Evolutionary conservation across 257 asterid species (phyloP).

Genomic region (Solanum chmielewskii): DNA sequence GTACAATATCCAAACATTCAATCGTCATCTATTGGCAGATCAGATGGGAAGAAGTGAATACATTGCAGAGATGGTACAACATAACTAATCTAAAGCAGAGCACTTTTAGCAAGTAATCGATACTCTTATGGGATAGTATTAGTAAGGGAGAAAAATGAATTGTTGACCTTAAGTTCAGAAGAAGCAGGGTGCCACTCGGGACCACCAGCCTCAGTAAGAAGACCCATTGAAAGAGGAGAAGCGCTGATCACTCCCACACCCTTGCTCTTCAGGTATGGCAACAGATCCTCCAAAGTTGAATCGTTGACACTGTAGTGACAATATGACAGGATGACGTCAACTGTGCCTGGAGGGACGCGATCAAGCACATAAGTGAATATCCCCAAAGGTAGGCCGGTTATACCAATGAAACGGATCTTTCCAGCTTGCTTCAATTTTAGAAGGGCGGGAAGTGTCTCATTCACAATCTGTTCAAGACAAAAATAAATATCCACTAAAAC

Average conservation of each 20-base stretch:
- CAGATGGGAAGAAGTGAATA: neutral
- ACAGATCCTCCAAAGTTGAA: slow-evolving; percentile 51
- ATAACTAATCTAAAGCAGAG: neutral
- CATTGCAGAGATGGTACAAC: neutral
- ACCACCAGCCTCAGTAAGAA: slow-evolving; percentile 82
- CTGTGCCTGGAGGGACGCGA: slow-evolving; percentile 67
- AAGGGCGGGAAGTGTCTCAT: slow-evolving; percentile 91
- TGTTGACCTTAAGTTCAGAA: slow-evolving; percentile 65
- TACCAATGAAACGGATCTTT: slow-evolving; percentile 78
- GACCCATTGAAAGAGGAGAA: slow-evolving; percentile 96
- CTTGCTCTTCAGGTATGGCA: slow-evolving; percentile 90
- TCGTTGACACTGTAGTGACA: slow-evolving; percentile 86
- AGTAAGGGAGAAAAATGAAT: neutral
- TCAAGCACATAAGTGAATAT: slow-evolving; percentile 73
- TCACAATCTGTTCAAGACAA: slow-evolving; percentile 57
- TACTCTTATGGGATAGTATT: neutral
- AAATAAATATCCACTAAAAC: slow-evolving; percentile 7
- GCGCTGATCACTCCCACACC: slow-evolving; percentile 95
- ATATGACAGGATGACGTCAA: slow-evolving; percentile 85
- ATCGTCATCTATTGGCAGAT: neutral
- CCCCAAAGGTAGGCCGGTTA: slow-evolving; percentile 85
- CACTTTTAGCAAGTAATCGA: neutral
- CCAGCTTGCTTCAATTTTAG: slow-evolving; percentile 67
- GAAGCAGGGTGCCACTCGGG: slow-evolving; percentile 99
- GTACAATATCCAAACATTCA: neutral